phyloP scores from a whole-genome alignment of 768 basidiomycete genomes.

The Mycena vitilis region DNA sequence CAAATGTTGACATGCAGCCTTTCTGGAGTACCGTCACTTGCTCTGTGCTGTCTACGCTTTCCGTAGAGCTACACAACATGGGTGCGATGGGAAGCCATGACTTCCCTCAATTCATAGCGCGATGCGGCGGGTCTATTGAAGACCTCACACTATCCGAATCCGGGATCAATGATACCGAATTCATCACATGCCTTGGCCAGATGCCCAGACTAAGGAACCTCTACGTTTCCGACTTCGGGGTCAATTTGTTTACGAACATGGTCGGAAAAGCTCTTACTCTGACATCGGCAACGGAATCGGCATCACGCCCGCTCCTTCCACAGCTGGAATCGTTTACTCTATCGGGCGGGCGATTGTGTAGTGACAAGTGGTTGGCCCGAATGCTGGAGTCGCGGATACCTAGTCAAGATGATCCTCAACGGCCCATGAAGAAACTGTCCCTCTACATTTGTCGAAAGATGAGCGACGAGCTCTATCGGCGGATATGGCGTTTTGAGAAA shows the following conservation, averaged over 20 bases:
- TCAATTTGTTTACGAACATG: neutral
- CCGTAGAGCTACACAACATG: neutral
- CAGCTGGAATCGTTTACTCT: neutral
- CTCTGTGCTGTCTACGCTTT: neutral
- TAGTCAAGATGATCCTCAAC: neutral
- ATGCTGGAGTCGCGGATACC: conserved; percentile 9
- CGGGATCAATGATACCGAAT: neutral
- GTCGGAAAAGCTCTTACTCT: conserved; percentile 3
- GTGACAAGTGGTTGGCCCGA: neutral
- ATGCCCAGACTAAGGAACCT: conserved; percentile 9
- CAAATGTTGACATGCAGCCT: neutral
- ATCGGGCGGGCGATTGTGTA: neutral
- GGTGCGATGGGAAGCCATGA: neutral
- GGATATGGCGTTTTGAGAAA: neutral
- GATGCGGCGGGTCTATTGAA: neutral
- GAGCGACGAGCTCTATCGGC: neutral
- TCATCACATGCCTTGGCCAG: neutral
- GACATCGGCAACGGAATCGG: neutral
- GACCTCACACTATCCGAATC: neutral
- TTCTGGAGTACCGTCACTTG: conserved; percentile 2
- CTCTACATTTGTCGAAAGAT: conserved; percentile 9
- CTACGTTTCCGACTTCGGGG: neutral
- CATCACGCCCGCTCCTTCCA: neutral
- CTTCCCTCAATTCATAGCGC: neutral
- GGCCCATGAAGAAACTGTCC: neutral